phyloP scores from a whole-genome alignment of 345 rosid species.

The Ailanthus altissimus region DNA sequence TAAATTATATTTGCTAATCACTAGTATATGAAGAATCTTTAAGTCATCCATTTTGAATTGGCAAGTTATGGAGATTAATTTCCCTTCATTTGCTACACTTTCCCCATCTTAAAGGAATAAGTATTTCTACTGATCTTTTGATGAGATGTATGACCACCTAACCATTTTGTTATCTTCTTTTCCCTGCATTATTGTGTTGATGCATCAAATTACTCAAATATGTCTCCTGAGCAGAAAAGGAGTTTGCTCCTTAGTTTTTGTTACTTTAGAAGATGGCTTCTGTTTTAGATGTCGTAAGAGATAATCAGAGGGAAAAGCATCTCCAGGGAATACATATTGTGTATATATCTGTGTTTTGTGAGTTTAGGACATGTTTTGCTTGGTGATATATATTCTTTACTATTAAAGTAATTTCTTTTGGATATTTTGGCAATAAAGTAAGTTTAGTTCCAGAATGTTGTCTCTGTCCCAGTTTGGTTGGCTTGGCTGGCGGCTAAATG shows the following conservation, averaged over 20 bases:
- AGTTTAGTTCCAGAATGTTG: background rate
- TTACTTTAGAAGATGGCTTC: background rate
- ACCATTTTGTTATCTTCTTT: constrained; percentile 4
- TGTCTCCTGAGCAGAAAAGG: background rate
- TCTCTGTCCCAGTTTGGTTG: constrained; percentile 5
- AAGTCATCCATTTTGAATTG: background rate
- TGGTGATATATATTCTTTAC: background rate
- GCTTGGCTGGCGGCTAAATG: background rate
- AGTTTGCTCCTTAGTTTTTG: too few species aligned
- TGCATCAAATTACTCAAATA: background rate
- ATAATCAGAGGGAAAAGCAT: background rate
- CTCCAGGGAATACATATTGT: background rate
- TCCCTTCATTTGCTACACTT: background rate
- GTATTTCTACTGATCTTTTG: background rate
- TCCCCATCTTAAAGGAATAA: background rate
- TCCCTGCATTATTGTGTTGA: background rate
- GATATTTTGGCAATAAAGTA: background rate
- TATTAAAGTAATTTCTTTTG: background rate
- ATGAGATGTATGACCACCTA: background rate
- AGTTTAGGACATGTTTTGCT: background rate
- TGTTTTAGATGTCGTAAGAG: background rate
- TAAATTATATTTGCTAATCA: background rate
- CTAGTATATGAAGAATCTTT: background rate
- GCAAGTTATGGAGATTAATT: background rate
- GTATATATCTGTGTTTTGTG: background rate